Percentiles rank a stretch among this genome's conserved stretches.
phyloP scores from a whole-genome alignment of 805 yeast species.

The Sungouiella thailandica region DNA sequence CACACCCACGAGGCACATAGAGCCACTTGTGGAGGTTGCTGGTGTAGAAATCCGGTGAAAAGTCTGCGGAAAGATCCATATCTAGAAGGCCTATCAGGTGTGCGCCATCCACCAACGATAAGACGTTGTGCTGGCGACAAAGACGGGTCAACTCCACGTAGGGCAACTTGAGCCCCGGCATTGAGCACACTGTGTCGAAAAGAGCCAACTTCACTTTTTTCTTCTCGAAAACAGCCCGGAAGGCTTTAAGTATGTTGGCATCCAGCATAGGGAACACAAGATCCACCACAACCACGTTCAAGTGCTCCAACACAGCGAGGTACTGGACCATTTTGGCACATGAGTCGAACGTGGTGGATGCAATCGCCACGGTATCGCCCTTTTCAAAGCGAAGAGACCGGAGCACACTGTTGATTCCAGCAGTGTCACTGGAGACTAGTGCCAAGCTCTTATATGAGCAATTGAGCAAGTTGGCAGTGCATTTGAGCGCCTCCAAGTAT shows the following conservation, averaged over 20 bases:
- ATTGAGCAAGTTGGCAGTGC: background rate
- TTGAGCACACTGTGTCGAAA: constrained; percentile 52
- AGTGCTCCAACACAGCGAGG: background rate
- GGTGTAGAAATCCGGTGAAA: constrained; percentile 53
- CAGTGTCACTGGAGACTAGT: background rate
- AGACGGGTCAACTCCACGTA: constrained; percentile 40
- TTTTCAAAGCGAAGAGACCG: background rate
- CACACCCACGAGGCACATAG: constrained; percentile 50
- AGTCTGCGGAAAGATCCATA: constrained; percentile 26
- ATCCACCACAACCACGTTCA: background rate
- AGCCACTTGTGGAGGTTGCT: constrained; percentile 71
- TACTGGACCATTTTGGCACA: background rate
- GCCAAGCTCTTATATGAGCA: constrained; percentile 1
- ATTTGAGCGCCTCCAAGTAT: background rate
- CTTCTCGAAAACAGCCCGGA: constrained; percentile 15
- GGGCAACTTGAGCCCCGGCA: constrained; percentile 59
- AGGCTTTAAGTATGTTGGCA: constrained; percentile 15
- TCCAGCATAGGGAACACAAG: background rate
- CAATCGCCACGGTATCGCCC: constrained; percentile 1
- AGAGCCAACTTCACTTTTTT: constrained; percentile 35
- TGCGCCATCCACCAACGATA: constrained; percentile 65
- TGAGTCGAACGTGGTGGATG: background rate
- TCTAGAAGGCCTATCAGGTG: constrained; percentile 54
- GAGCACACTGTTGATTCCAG: constrained; percentile 1
- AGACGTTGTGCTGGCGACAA: constrained; percentile 40